Conservation (phyloP, 2,329 filamentous ascomycete species). For the Ophiostoma australiae region DNA sequence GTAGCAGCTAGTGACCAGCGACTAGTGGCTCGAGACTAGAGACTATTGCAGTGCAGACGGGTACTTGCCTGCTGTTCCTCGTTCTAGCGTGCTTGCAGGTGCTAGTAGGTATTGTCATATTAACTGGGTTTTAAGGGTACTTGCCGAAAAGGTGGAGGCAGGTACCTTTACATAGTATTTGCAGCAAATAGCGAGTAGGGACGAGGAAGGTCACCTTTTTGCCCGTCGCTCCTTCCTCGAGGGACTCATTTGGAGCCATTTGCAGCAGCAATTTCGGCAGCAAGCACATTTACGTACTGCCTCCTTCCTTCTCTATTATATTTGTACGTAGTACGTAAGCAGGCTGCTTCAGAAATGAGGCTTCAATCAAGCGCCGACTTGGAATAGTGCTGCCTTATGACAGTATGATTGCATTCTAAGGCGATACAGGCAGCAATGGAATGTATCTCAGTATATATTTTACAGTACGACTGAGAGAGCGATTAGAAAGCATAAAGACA, state of each 20-base stretch:
- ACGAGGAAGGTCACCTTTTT: not conserved
- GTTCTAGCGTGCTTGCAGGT: not conserved
- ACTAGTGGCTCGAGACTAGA: too few species aligned
- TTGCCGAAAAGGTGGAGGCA: not conserved
- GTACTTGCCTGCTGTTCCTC: conserved; percentile 12
- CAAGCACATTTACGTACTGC: too few species aligned
- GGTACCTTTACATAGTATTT: too few species aligned
- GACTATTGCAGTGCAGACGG: not conserved
- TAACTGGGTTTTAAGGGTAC: not conserved
- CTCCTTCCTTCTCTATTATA: too few species aligned
- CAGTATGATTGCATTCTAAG: not conserved
- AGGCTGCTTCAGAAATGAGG: too few species aligned
- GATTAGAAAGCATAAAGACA: not conserved
- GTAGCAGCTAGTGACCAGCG: too few species aligned
- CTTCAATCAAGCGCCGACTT: not conserved
- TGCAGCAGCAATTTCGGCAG: not conserved
- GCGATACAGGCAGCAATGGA: not conserved
- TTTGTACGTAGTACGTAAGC: too few species aligned
- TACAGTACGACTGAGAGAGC: not conserved
- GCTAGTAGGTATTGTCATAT: not conserved
- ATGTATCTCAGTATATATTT: too few species aligned
- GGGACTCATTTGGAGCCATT: not conserved
- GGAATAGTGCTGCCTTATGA: not conserved
- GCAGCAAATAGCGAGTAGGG: not conserved
- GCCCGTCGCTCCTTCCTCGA: not conserved